Evolutionary conservation across 176 grass and related monocot species (phyloP).

Genomic region (Eragrostis curvula): DNA sequence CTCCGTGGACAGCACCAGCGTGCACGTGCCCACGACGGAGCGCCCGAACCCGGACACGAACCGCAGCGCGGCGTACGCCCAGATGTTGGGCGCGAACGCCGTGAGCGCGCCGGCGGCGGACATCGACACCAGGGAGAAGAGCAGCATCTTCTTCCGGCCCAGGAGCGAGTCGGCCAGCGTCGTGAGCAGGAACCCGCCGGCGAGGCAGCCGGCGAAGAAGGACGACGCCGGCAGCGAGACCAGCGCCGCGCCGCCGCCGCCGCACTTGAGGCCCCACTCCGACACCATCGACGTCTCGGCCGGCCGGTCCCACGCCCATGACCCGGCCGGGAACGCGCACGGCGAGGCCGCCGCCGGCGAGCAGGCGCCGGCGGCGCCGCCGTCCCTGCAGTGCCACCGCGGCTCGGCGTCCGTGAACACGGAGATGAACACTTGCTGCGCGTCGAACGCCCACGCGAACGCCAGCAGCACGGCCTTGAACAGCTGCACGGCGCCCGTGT

Average conservation of each 20-base stretch:
- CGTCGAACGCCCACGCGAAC: constrained; percentile 87
- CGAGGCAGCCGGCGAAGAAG: constrained; percentile 81
- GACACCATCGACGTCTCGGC: constrained; percentile 57
- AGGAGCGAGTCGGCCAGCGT: constrained; percentile 83
- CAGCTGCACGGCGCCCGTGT: constrained; percentile 49
- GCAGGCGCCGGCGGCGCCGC: constrained; percentile 42
- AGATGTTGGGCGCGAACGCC: constrained; percentile 72
- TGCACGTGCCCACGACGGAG: constrained; percentile 65
- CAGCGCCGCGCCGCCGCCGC: constrained; percentile 58
- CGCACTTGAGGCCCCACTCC: constrained; percentile 84
- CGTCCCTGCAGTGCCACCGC: constrained; percentile 65
- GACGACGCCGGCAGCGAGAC: constrained; percentile 77
- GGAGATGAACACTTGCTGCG: constrained; percentile 94
- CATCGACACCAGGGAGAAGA: constrained; percentile 56
- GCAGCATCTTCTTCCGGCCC: constrained; percentile 81
- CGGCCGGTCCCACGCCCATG: constrained; percentile 75
- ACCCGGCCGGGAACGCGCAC: constrained; percentile 51
- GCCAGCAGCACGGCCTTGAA: constrained; percentile 64
- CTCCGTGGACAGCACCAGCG: constrained; percentile 85
- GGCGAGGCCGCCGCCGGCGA: constrained; percentile 36
- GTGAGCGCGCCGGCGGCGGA: constrained; percentile 66
- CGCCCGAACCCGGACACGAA: constrained; percentile 74
- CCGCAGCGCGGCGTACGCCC: constrained; percentile 70
- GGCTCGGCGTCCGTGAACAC: constrained; percentile 91
- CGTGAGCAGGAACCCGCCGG: constrained; percentile 74